Percentiles rank a stretch among this genome's conserved stretches.
Evolutionary conservation across 176 grass and related monocot species (phyloP).

Genomic region (Panicum miliaceum): DNA sequence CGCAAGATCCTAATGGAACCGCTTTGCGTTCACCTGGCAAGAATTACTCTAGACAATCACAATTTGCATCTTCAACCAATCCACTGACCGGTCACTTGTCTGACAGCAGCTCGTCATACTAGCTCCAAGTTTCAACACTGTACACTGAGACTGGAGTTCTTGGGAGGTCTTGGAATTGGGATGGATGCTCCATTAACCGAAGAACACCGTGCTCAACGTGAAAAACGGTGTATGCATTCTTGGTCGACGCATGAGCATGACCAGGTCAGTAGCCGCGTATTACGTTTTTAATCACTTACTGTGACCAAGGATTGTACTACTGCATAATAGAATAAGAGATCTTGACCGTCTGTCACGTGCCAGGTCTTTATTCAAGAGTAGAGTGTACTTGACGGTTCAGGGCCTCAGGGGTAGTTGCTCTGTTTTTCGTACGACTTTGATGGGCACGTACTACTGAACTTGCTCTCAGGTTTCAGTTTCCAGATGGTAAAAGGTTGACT

Average conservation of each 20-base stretch:
- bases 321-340: neutral
- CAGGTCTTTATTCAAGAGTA: no score
- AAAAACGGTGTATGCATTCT: neutral
- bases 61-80: conserved; percentile 56
- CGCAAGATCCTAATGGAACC: conserved; percentile 47
- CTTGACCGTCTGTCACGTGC: no score
- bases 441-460: neutral
- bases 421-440: no score
- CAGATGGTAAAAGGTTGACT: neutral
- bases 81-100: conserved; percentile 41
- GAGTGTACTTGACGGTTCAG: no score
- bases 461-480: neutral
- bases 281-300: neutral
- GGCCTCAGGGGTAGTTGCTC: no score
- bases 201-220: neutral
- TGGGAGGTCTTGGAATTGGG: neutral
- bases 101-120: neutral
- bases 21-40: conserved; percentile 44
- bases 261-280: neutral
- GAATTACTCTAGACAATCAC: conserved; percentile 13
- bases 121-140: conserved; percentile 51
- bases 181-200: neutral
- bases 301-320: neutral
- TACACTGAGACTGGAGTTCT: no score
- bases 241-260: no score